Conservation (phyloP, 78 protist species). For the Dictyostelium firmibasis region DNA sequence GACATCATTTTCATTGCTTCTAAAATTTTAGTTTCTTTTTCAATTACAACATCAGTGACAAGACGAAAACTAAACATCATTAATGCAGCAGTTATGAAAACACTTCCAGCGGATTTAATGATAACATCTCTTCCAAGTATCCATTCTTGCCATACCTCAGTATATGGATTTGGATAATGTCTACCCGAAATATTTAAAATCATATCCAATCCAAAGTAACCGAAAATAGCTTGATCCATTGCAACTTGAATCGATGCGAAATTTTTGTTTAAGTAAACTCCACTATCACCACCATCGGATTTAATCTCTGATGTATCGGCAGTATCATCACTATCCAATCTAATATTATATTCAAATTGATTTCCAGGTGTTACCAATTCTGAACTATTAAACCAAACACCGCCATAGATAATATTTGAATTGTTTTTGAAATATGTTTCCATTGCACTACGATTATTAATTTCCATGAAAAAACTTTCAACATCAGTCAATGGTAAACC, state of each 20-base stretch:
- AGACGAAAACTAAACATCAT: constrained; percentile 33
- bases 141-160: constrained; percentile 31
- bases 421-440: constrained; percentile 28
- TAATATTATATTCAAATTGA: constrained; percentile 9
- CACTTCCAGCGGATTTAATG: background rate
- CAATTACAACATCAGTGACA: constrained; percentile 26
- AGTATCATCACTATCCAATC: constrained; percentile 35
- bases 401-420: constrained; percentile 13
- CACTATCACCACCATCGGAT: background rate
- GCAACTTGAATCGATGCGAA: constrained; percentile 18
- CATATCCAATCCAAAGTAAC: background rate
- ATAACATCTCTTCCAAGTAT: background rate
- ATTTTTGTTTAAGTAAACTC: background rate
- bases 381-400: constrained; percentile 24
- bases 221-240: constrained; percentile 36
- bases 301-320: background rate
- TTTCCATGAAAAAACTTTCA: background rate
- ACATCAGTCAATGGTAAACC: background rate
- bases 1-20: constrained; percentile 68
- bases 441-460: background rate
- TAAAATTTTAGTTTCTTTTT: constrained; percentile 42
- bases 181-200: background rate
- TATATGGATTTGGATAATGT: constrained; percentile 22
- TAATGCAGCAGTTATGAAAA: constrained; percentile 45
- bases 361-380: background rate